A percentile compares a stretch with the other conserved stretches of the same genome.
Conservation (phyloP, 169 alveolate species). For the Cryptosporidium felis region DNA sequence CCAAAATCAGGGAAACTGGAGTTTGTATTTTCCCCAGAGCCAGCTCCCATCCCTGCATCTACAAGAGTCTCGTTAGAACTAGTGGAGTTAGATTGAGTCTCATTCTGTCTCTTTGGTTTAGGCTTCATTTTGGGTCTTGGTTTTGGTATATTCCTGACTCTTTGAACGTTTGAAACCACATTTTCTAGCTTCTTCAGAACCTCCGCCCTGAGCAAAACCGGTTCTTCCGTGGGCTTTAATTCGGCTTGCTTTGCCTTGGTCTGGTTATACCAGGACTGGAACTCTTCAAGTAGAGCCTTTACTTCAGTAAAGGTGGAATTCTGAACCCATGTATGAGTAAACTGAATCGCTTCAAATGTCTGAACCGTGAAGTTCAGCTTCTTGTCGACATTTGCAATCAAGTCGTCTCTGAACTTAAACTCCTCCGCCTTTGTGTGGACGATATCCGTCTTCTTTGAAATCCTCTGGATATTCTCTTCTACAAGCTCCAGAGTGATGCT, state of each 20-base stretch:
- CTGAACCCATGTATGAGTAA: slow-evolving; percentile 70
- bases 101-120: slow-evolving; percentile 2
- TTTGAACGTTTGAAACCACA: neutral
- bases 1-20: too few relatives aligned
- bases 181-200: slow-evolving; percentile 1
- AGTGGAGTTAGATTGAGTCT: neutral
- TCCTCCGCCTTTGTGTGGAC: slow-evolving; percentile 50
- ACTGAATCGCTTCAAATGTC: slow-evolving; percentile 24
- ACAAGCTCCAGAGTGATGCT: slow-evolving; percentile 2
- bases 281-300: slow-evolving; percentile 5
- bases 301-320: slow-evolving; percentile 58
- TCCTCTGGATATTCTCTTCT: slow-evolving; percentile 15
- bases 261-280: slow-evolving; percentile 41
- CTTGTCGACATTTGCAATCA: slow-evolving; percentile 22
- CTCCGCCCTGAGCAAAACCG: slow-evolving; percentile 23
- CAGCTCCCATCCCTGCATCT: too few relatives aligned
- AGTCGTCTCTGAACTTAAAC: slow-evolving; percentile 17
- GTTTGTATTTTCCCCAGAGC: too few relatives aligned
- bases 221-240: slow-evolving; percentile 34
- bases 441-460: slow-evolving; percentile 5
- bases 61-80: neutral
- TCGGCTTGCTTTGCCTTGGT: neutral
- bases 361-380: slow-evolving; percentile 34
- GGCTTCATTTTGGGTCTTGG: slow-evolving; percentile 66
- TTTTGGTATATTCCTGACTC: slow-evolving; percentile 45